These are phyloP conservation scores for Panicum miliaceum DNA, from an alignment of 176 grass and related monocot species.

Conservation along the genomic window DNA sequence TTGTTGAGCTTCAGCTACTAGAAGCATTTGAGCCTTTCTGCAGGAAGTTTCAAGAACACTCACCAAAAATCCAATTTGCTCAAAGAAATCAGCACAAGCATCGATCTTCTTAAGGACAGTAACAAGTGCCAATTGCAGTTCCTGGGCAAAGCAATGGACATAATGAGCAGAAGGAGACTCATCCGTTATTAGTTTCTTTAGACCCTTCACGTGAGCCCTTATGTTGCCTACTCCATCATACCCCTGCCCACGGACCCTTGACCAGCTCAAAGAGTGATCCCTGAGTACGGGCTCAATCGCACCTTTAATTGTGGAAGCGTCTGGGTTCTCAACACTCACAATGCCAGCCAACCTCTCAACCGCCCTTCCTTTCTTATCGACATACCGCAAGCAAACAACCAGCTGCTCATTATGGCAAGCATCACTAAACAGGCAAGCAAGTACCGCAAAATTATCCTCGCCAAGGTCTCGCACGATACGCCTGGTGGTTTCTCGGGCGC, in stretches of 20 bases:
- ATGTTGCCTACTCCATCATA: not conserved
- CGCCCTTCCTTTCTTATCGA: not conserved
- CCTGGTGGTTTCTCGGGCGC: not conserved
- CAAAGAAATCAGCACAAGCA: not conserved
- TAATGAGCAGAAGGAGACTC: not conserved
- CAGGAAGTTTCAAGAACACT: not conserved
- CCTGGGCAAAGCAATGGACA: not conserved
- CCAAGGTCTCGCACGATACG: not conserved
- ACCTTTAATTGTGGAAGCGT: not conserved
- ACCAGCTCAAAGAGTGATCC: slow-evolving; percentile 8
- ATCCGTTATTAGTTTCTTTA: slow-evolving; percentile 4
- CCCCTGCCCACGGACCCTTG: not conserved
- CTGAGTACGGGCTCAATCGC: not conserved
- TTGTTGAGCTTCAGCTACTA: not conserved
- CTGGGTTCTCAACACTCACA: not conserved
- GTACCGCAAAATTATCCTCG: not conserved
- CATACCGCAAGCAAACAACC: not conserved
- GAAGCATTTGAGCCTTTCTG: not conserved
- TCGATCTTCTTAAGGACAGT: not conserved
- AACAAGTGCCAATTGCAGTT: not conserved
- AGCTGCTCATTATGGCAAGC: not conserved
- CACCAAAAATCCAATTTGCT: not conserved
- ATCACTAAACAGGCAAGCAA: not conserved
- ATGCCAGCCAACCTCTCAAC: not conserved
- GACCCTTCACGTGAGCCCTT: not conserved